phyloP scores from a whole-genome alignment of 2,329 filamentous ascomycete species.

The Microdochium bolleyi region DNA sequence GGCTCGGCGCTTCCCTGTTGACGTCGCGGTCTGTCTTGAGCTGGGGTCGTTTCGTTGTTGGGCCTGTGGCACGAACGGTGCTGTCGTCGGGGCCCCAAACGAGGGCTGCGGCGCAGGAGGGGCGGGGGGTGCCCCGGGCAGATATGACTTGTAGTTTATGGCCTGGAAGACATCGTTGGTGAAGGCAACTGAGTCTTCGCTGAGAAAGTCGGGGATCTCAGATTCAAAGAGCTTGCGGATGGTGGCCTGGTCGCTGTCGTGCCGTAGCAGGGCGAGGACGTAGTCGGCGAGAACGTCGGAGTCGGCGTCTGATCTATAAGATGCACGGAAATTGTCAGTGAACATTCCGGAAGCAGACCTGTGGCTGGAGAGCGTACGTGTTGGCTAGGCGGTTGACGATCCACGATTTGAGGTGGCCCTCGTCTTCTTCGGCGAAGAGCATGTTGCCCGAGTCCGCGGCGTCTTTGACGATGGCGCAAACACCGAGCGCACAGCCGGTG shows the following conservation, averaged over 20 bases:
- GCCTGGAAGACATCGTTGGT: slow-evolving; percentile 64
- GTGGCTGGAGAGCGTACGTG: slow-evolving; percentile 43
- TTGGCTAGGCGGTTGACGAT: slow-evolving; percentile 70
- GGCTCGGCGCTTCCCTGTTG: slow-evolving; percentile 48
- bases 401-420: slow-evolving; percentile 63
- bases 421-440: slow-evolving; percentile 56
- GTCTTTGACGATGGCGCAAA: neutral
- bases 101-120: slow-evolving; percentile 17
- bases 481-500: no score
- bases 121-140: slow-evolving; percentile 43
- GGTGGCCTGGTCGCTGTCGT: slow-evolving; percentile 56
- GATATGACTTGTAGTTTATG: slow-evolving; percentile 53
- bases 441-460: no score
- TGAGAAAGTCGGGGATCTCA: slow-evolving; percentile 69
- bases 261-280: slow-evolving; percentile 67
- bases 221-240: slow-evolving; percentile 61
- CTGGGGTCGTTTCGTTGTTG: slow-evolving; percentile 3
- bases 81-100: slow-evolving; percentile 7
- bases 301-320: slow-evolving; percentile 63
- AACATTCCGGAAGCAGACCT: no score
- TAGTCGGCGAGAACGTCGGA: slow-evolving; percentile 78
- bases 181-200: slow-evolving; percentile 56
- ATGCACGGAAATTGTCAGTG: slow-evolving; percentile 1
- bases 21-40: slow-evolving; percentile 12
- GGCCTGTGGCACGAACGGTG: slow-evolving; percentile 8